Evolutionary conservation across 2,329 filamentous ascomycete genomes (phyloP).

Genomic region (Penicillium sp.): DNA sequence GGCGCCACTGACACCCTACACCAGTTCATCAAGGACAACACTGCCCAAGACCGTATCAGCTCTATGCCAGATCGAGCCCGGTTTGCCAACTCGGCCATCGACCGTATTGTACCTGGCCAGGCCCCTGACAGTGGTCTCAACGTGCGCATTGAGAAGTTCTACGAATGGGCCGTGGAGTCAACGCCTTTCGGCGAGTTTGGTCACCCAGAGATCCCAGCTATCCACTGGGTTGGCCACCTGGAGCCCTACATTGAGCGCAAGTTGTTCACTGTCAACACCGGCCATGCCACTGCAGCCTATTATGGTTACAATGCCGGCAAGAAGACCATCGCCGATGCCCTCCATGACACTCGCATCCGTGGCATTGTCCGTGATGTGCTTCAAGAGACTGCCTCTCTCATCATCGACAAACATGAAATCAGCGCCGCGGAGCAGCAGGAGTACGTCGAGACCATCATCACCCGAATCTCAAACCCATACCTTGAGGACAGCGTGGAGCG

Average conservation of each 20-base stretch:
- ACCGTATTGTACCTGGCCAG: slow-evolving; percentile 95
- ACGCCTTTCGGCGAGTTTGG: slow-evolving; percentile 73
- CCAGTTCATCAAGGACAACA: slow-evolving; percentile 76
- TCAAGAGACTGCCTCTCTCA: slow-evolving; percentile 79
- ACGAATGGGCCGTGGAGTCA: slow-evolving; percentile 95
- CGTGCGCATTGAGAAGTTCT: slow-evolving; percentile 97
- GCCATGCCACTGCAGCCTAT: slow-evolving; percentile 94
- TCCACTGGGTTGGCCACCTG: slow-evolving; percentile 90
- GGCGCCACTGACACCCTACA: slow-evolving; percentile 87
- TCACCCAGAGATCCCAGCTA: slow-evolving; percentile 74
- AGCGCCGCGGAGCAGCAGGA: slow-evolving; percentile 69
- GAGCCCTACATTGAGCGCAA: slow-evolving; percentile 98
- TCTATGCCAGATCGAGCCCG: slow-evolving; percentile 72
- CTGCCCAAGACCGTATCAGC: slow-evolving; percentile 63
- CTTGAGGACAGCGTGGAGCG: slow-evolving; percentile 91
- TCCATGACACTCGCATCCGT: slow-evolving; percentile 77
- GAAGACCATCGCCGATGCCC: slow-evolving; percentile 82
- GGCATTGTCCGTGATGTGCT: slow-evolving; percentile 76
- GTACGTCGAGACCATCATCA: slow-evolving; percentile 90
- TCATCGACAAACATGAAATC: slow-evolving; percentile 84
- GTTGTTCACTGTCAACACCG: slow-evolving; percentile 98
- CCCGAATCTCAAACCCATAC: slow-evolving; percentile 88
- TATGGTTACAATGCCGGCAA: slow-evolving; percentile 86
- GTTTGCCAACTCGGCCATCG: slow-evolving; percentile 97
- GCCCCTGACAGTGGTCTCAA: slow-evolving; percentile 75